A percentile compares a stretch with the other conserved stretches of the same genome.
phyloP scores from a whole-genome alignment of 2,329 filamentous ascomycete genomes.

The Alternaria dauci region DNA sequence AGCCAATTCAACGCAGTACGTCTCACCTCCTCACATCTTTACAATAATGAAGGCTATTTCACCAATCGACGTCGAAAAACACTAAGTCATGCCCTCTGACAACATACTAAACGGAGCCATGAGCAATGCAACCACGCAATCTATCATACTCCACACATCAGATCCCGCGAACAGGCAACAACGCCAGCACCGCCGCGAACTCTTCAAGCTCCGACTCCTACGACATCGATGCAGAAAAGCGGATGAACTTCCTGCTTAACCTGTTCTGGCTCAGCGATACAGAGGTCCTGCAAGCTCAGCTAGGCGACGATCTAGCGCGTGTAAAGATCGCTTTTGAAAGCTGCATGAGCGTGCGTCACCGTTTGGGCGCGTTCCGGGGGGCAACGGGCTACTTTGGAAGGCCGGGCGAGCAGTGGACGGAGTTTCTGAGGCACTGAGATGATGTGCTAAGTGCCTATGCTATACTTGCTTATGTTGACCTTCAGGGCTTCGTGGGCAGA shows the following conservation, averaged over 20 bases:
- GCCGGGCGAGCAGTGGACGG: slow-evolving; percentile 16
- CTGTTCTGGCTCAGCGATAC: slow-evolving; percentile 14
- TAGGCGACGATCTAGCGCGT: slow-evolving; percentile 2
- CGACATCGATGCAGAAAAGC: slow-evolving; percentile 13
- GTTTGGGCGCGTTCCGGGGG: slow-evolving; percentile 10
- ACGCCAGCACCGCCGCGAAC: slow-evolving; percentile 6
- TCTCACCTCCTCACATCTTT: not conserved
- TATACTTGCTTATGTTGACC: slow-evolving; percentile 19
- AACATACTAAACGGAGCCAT: no score
- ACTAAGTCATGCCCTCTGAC: not conserved
- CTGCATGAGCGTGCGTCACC: slow-evolving; percentile 21
- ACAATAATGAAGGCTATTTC: slow-evolving; percentile 1
- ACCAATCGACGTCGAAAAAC: not conserved
- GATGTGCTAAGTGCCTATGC: slow-evolving; percentile 9
- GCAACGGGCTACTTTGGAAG: slow-evolving; percentile 13
- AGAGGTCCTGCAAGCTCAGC: not conserved
- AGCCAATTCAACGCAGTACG: slow-evolving; percentile 9
- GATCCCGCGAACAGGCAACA: slow-evolving; percentile 5
- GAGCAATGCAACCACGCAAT: not conserved
- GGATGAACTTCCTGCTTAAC: slow-evolving; percentile 14
- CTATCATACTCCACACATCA: not conserved
- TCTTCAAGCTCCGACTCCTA: slow-evolving; percentile 14
- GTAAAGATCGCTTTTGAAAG: not conserved
- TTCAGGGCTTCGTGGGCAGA: not conserved
- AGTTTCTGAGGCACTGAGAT: slow-evolving; percentile 10